Evolutionary conservation across 495 filamentous ascomycete species (phyloP), one percentile per base, ranked within the genome.

Genomic region (Cladorrhinum samala): DNA sequence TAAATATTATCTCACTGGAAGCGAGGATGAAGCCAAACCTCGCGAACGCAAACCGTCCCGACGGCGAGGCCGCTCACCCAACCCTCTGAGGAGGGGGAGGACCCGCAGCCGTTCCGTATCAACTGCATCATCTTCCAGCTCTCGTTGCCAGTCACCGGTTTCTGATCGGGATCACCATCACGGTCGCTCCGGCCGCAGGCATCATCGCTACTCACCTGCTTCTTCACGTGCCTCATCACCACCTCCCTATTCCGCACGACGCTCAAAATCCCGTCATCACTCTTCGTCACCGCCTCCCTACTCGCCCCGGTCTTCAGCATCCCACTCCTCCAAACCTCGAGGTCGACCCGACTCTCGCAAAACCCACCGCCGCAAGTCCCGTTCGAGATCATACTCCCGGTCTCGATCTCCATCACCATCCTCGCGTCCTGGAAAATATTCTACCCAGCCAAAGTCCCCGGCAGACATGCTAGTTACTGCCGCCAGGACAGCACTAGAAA

Each of bases 401-500:
- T 23, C 17, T 0, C 48, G 33, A 18, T 43, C 42, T 19, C 23
- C 36, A 14, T 39, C 33, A 27, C 21, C 14, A 8, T 16, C 19
- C 9, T 16, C 20, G 13, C 24, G 16, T 13, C 24, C 42, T 9
- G 20, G 23, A 50, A 38, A 23, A 11, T 3, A 45, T 23, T 44
- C 2, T 14, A 25, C 49, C 42, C 43, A 27, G 7, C n/a, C 46
- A 24, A 41, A 45, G 13, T 25, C 46, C 41, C 42, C 49, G 41
- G 33, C 44, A n/a, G 49, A 55, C 38, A 39, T 58, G 9, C 16
- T 59, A 27, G 46, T 53, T 25, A 49, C 21, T 6, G 66, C 62
- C 0, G 51, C 50, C n/a, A 52, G 51, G 6, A 40, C 41, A 25
- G 64, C 64, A 0, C 17, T 66, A 14, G 56, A 65, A 42, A 62